Base-by-base conservation (phyloP, 257 asterid genomes). In the Voacanga thouarsii region DNA sequence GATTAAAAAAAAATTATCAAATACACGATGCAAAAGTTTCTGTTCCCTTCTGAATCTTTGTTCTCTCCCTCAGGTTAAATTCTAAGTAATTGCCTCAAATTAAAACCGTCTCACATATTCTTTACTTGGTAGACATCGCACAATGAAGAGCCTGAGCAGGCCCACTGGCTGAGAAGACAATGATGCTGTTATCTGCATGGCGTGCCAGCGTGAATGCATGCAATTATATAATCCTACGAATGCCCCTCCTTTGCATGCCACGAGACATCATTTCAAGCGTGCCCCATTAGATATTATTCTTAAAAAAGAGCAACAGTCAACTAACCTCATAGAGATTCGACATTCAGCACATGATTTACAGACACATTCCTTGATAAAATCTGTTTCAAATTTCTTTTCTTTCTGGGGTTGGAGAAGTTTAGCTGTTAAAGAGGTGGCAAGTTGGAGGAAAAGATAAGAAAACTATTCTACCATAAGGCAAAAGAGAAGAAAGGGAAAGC, bases 161-260 rank as follows among this genome's bases (percentile, higher is more conserved):
- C 14, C 71, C 71, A 65, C 47, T 15, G 71, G 26, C 49, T 6
- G 49, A 33, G 47, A 65, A 16, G 49, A 37, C 57, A 83, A 86
- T 86, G 84, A 83, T 86, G 83, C 28, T 86, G 89, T 47, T 76
- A 78, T 69, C 79, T 76, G 80, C 80, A 83, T 77, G 85, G 85
- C 83, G 82, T 69, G 83, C 81, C 76, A 75, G 86, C 87, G 89
- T 86, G 87, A 76, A 45, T 59, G 59, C 74, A 73, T 70, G 73
- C 80, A 74, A 75, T 72, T 74, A 41, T 41, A 51, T 15, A 64
- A 12, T 60, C 57, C 44, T 55, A 51, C 44, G 11, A 15, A 19
- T 57, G 9, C 53, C 63, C 41, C 56, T 75, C 57, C 41, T 12
- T 43, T 5, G 7, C 59, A 2, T n/a, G 26, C 69, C 78, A 59